A percentile compares a stretch with the other conserved stretches of the same genome.
Conservation (phyloP, 805 yeast genomes). For the Komagataella pseudopastoris region DNA sequence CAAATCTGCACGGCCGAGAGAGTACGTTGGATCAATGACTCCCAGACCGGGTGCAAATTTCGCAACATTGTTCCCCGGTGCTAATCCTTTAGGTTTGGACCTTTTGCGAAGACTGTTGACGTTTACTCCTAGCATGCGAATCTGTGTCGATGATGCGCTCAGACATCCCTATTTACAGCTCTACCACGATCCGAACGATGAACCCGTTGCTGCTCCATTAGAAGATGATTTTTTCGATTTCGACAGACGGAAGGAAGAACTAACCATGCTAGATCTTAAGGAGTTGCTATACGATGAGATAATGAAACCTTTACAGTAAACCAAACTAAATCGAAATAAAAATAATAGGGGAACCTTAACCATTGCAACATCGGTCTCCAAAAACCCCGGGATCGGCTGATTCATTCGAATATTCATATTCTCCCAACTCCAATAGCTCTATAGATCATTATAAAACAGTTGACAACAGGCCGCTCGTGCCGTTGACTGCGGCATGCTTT, state of each 20-base stretch:
- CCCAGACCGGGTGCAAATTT: slow-evolving; percentile 50
- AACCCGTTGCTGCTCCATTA: slow-evolving; percentile 74
- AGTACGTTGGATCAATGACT: slow-evolving; percentile 74
- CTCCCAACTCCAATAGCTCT: not conserved
- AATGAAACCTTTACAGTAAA: slow-evolving; percentile 29
- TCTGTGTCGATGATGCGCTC: slow-evolving; percentile 75
- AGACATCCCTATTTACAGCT: slow-evolving; percentile 72
- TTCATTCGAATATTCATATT: not conserved
- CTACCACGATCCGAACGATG: slow-evolving; percentile 94
- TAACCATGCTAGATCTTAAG: slow-evolving; percentile 66
- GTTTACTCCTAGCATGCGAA: slow-evolving; percentile 74
- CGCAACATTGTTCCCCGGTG: slow-evolving; percentile 30
- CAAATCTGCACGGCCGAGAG: slow-evolving; percentile 74
- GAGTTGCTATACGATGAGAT: slow-evolving; percentile 71
- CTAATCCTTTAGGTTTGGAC: slow-evolving; percentile 59
- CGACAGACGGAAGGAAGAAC: slow-evolving; percentile 70
- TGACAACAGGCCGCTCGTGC: not conserved
- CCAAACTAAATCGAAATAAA: not conserved
- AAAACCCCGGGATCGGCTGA: not conserved
- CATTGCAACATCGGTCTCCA: not conserved
- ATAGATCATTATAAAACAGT: not conserved
- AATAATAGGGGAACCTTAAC: not conserved
- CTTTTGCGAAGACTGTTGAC: slow-evolving; percentile 55
- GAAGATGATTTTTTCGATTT: slow-evolving; percentile 84
- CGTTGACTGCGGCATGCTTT: not conserved